A percentile compares a stretch with the other conserved stretches of the same genome.
Conservation (phyloP, 768 basidiomycete genomes). For the Pleurotus tuoliensis region DNA sequence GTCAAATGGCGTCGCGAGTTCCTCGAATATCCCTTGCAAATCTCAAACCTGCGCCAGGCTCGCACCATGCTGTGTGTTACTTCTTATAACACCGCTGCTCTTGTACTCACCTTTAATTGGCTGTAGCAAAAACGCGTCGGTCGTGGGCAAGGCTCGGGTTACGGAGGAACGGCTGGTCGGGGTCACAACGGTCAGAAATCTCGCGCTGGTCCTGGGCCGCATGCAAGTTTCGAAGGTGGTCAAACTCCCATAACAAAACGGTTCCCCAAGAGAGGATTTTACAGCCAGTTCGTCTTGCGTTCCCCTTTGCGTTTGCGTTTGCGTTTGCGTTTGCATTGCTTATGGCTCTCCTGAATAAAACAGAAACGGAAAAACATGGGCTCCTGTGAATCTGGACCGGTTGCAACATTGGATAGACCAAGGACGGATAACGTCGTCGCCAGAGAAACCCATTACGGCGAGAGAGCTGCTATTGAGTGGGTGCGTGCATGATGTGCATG, state of each 20-base stretch:
- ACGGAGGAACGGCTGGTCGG: constrained; percentile 89
- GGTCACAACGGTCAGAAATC: constrained; percentile 97
- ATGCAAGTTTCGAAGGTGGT: constrained; percentile 90
- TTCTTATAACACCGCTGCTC: background rate
- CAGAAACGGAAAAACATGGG: constrained; percentile 74
- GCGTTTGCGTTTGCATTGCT: no score
- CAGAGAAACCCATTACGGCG: constrained; percentile 83
- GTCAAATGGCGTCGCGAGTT: constrained; percentile 15
- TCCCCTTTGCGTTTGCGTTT: background rate
- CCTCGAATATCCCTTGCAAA: constrained; percentile 62
- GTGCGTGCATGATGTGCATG: constrained; percentile 82
- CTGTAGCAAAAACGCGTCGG: constrained; percentile 90
- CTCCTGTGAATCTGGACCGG: constrained; percentile 81
- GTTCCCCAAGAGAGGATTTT: constrained; percentile 93
- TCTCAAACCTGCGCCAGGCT: constrained; percentile 65
- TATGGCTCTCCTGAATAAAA: background rate
- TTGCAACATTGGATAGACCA: constrained; percentile 90
- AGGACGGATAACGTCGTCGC: constrained; percentile 74
- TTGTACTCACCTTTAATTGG: constrained; percentile 9
- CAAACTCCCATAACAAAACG: constrained; percentile 90
- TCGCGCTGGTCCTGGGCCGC: constrained; percentile 82
- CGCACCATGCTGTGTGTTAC: constrained; percentile 56
- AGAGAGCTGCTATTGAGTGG: constrained; percentile 80
- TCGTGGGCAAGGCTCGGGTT: constrained; percentile 86
- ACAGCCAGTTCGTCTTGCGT: constrained; percentile 71